Base-by-base conservation (phyloP, 179 eudicot genomes). In the Beta corolliflora region DNA sequence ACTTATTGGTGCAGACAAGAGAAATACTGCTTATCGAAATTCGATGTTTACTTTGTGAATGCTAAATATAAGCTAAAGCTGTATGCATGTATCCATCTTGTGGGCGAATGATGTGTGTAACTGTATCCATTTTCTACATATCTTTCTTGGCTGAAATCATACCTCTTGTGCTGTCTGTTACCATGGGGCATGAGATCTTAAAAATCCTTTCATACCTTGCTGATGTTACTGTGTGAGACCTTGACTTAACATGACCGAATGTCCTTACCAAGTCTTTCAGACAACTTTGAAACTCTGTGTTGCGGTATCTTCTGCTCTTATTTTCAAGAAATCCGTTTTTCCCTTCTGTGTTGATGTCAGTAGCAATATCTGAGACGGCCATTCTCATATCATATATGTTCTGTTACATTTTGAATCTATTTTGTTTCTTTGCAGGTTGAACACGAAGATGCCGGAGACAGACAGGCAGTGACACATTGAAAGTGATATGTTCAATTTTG, bases 371-470 rank as follows among this genome's bases (percentile, higher is more conserved):
- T 19, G 11, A 8, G 23, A 1, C 13, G 46, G 55, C 14, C 74
- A n/a, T 70, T 19, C 25, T 70, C 21, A 19, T 31, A 11, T 7
- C 3, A 8, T 10, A n/a, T 7, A 14, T 21, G 48, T 46, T 6
- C 21, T 46, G 29, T 12, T 10, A 7, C 45, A 16, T 0, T 52
- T 23, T 52, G 58, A 8, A 54, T 54, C 9, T 21, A 7, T 25
- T 25, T 23, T 50, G 3, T 25, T 9, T 29, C 48, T 48, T 19
- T 60, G 19, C 77, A 75, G 77, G 77, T 75, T 75, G 77, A 75
- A 45, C 77, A 75, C 41, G 77, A 75, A 75, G 77, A 36, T 56
- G 77, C 52, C 36, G 77, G 18, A 9, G 77, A 75, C 63, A 36
- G 77, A 36, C 66, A 75, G 46, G 5, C 77, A 9, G 31, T 66